Conservation (phyloP, 2,329 filamentous ascomycete genomes). For the Dothiorella sarmentorum region DNA sequence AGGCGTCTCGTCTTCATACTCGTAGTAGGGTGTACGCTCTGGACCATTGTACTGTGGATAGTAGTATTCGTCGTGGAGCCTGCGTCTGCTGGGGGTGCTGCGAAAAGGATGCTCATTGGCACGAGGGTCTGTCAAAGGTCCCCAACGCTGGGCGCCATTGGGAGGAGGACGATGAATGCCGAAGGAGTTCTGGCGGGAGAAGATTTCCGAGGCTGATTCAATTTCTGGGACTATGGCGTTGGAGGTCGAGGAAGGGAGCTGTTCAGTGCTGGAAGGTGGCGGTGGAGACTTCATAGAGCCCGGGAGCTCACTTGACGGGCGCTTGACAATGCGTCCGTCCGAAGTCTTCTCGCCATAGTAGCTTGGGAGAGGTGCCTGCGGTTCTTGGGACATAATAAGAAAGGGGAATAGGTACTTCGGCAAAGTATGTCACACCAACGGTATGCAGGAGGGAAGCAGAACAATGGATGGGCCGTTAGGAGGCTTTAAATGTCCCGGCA, state of each 20-base stretch:
- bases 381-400: slow-evolving; percentile 8
- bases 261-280: slow-evolving; percentile 2
- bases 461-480: background rate
- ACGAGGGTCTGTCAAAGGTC: background rate
- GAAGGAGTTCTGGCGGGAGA: slow-evolving; percentile 11
- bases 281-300: slow-evolving; percentile 4
- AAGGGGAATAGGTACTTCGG: background rate
- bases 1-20: slow-evolving; percentile 11
- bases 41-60: background rate
- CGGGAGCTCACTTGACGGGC: slow-evolving; percentile 16
- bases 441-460: background rate
- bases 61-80: slow-evolving; percentile 12
- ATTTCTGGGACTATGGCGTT: background rate
- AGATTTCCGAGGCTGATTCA: slow-evolving; percentile 9
- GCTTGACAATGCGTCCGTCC: slow-evolving; percentile 18
- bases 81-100: slow-evolving; percentile 8
- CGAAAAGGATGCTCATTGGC: background rate
- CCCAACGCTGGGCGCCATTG: slow-evolving; percentile 6
- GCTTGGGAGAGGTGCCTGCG: slow-evolving; percentile 10
- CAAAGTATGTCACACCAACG: background rate
- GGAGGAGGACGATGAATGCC: background rate
- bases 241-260: background rate
- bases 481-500: background rate
- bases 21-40: background rate
- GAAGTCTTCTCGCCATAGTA: slow-evolving; percentile 18